These are phyloP conservation scores for Hippophae tibetana DNA, from an alignment of 306 rosid species.

Conservation along the genomic window DNA sequence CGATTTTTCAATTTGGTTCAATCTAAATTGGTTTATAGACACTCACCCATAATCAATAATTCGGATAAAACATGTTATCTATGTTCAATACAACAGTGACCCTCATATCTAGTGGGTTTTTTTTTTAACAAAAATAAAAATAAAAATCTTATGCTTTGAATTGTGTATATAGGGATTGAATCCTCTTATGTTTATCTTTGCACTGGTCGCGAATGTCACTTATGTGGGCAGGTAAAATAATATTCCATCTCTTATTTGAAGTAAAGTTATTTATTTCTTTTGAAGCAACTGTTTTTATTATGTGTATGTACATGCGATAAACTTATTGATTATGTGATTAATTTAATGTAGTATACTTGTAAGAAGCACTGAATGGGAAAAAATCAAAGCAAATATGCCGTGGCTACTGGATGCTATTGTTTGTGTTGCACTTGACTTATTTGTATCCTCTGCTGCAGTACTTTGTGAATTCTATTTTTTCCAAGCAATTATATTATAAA, in stretches of 20 bases:
- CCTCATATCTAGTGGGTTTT: no score
- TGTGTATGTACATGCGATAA: not conserved
- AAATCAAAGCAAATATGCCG: conserved; percentile 73
- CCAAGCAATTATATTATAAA: not conserved
- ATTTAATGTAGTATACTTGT: conserved; percentile 55
- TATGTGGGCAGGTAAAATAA: conserved; percentile 56
- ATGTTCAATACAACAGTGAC: no score
- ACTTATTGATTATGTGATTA: not conserved
- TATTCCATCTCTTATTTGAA: not conserved
- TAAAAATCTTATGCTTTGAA: no score
- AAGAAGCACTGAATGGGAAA: conserved; percentile 66
- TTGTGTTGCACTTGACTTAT: conserved; percentile 77
- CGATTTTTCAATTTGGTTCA: no score
- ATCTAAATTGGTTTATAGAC: no score
- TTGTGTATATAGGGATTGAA: conserved; percentile 51
- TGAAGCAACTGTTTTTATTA: not conserved
- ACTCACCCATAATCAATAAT: no score
- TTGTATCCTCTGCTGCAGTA: conserved; percentile 56
- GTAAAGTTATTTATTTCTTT: not conserved
- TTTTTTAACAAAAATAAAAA: no score
- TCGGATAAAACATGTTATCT: no score
- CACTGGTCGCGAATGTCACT: conserved; percentile 65
- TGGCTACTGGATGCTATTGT: conserved; percentile 90
- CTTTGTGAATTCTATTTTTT: not conserved
- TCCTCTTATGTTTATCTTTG: conserved; percentile 94